Evolutionary conservation across 148 eudicot species (phyloP), one percentile per base, ranked within the genome.

Genomic region (Amaranthus palmeri): DNA sequence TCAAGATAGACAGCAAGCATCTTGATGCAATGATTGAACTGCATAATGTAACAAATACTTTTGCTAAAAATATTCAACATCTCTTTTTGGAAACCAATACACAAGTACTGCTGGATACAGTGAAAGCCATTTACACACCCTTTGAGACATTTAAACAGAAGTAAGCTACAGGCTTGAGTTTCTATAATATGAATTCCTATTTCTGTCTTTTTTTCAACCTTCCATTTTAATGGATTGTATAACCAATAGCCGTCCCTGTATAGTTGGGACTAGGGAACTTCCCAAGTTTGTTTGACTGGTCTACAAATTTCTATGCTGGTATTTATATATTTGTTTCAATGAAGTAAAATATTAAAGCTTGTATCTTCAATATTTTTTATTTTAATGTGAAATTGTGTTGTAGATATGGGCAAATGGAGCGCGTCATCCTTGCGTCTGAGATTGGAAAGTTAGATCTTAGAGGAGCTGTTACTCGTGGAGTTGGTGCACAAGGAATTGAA

Each of bases 331-430:
- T 14, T 53, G 50, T 54, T 25, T 47, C 51, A 36, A 17, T 15
- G 10, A 25, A 25, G 36, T 25, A 8, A 73, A 40, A 25, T 45
- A 61, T 15, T 44, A 5, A 64, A 45, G 48, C 46, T 15, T 25
- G 50, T 54, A 44, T 15, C 7, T 52, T 47, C 40, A 49, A 40
- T 65, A 9, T 13, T 36, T 72, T 62, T 47, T 72, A 17, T 42
- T 25, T 56, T 18, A 61, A 11, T 68, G 5, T 69, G 10, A 46
- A 45, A 58, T 41, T 56, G 17, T 70, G 47, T 36, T 76, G 9
- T 66, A 93, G 98, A 84, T 93, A 93, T 72, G 98, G 98, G 74
- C 96, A 87, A 69, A 89, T 93, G 93, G 98, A 93, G 83, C 93
- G 92, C 48, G 77, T 76, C 65, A 90, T 92, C 72, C 96, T 93